phyloP scores from a whole-genome alignment of 2,329 filamentous ascomycete species.

The Diaporthe nobilis region DNA sequence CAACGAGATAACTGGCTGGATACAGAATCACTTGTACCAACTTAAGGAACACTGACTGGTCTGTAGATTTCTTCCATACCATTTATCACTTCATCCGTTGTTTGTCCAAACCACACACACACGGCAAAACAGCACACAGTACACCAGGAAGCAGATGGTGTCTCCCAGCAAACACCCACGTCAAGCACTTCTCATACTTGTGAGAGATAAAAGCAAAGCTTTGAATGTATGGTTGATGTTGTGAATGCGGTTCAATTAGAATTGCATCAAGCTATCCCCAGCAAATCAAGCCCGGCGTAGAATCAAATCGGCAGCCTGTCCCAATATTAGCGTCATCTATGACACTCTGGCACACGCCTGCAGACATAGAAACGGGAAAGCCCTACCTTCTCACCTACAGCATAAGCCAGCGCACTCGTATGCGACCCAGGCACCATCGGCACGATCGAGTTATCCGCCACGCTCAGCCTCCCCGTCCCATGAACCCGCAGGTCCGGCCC shows the following conservation, averaged over 20 bases:
- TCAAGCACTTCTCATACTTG: background rate
- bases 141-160: background rate
- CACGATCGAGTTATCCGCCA: slow-evolving; percentile 38
- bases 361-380: background rate
- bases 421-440: slow-evolving; percentile 35
- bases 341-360: background rate
- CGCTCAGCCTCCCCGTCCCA: slow-evolving; percentile 25
- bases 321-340: background rate
- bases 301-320: slow-evolving; percentile 23
- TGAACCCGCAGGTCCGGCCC: slow-evolving; percentile 35
- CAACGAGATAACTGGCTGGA: background rate
- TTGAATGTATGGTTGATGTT: background rate
- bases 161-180: background rate
- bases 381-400: slow-evolving; percentile 35
- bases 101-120: background rate
- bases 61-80: background rate
- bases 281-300: slow-evolving; percentile 12
- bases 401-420: slow-evolving; percentile 32
- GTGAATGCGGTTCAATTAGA: background rate
- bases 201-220: background rate
- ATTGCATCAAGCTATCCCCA: background rate
- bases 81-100: background rate
- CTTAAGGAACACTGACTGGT: background rate
- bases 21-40: background rate
- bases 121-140: background rate